A percentile compares a stretch with the other conserved stretches of the same genome.
Evolutionary conservation across 2,329 filamentous ascomycete genomes (phyloP).

Genomic region (Phoma sp.): DNA sequence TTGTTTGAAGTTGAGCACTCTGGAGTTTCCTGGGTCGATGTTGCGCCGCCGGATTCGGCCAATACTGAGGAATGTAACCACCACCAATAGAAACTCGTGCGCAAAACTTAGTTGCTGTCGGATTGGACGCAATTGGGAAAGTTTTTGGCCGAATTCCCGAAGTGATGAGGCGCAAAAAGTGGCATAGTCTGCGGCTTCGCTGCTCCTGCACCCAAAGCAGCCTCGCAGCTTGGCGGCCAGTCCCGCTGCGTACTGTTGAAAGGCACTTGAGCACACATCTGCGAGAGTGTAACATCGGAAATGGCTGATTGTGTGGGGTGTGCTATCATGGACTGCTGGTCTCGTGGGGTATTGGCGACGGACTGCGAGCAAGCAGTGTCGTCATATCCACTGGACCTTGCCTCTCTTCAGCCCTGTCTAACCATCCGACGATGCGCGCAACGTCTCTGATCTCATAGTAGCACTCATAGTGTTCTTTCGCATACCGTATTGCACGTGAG

Average conservation of each 20-base stretch:
- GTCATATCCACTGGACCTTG: slow-evolving; percentile 1
- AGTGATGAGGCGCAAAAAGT: slow-evolving; percentile 3
- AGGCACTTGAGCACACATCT: slow-evolving; percentile 1
- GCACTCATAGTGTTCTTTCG: slow-evolving; percentile 31
- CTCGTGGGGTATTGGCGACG: neutral
- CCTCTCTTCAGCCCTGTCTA: slow-evolving; percentile 15
- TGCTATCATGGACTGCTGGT: slow-evolving; percentile 7
- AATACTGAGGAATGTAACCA: slow-evolving; percentile 14
- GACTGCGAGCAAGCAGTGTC: slow-evolving; percentile 2
- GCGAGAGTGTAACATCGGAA: slow-evolving; percentile 8
- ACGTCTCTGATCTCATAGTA: slow-evolving; percentile 31
- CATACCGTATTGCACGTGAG: slow-evolving; percentile 32
- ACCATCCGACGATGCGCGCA: slow-evolving; percentile 25
- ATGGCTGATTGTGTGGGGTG: neutral
- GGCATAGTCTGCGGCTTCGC: neutral
- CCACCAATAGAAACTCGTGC: slow-evolving; percentile 10
- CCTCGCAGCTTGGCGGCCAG: slow-evolving; percentile 5
- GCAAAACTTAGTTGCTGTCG: slow-evolving; percentile 1
- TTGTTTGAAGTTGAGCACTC: slow-evolving; percentile 15
- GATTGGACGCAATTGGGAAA: slow-evolving; percentile 12
- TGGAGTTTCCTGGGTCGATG: slow-evolving; percentile 7
- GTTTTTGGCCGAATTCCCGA: neutral
- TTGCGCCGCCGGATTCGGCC: slow-evolving; percentile 18
- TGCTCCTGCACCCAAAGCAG: slow-evolving; percentile 13
- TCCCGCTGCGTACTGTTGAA: slow-evolving; percentile 16